These are phyloP conservation scores for Globisporangium rhizosaccharum DNA, from an alignment of 352 stramenopile genomes.

Conservation along the genomic window DNA sequence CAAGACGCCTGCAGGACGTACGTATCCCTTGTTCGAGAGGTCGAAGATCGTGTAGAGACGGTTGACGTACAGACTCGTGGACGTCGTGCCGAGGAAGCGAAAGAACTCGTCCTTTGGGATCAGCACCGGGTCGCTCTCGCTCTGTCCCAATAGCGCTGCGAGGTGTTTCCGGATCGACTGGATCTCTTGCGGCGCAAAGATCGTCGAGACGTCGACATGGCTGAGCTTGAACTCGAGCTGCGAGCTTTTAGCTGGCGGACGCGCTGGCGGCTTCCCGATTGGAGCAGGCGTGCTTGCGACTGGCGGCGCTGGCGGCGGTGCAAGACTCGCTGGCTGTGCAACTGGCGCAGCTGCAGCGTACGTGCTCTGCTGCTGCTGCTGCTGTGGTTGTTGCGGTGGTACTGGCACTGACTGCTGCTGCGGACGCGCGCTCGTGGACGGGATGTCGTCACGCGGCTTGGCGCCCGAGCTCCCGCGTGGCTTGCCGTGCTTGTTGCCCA, in stretches of 20 bases:
- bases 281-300: slow-evolving; percentile 10
- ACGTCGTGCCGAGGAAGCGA: slow-evolving; percentile 66
- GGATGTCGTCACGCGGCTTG: slow-evolving; percentile 14
- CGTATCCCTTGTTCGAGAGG: slow-evolving; percentile 67
- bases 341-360: neutral
- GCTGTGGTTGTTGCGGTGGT: slow-evolving; percentile 4
- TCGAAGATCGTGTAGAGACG: slow-evolving; percentile 86
- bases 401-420: slow-evolving; percentile 10
- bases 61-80: slow-evolving; percentile 77
- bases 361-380: slow-evolving; percentile 7
- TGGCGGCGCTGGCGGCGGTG: slow-evolving; percentile 4
- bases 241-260: slow-evolving; percentile 22
- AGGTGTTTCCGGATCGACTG: slow-evolving; percentile 74
- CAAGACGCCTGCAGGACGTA: slow-evolving; percentile 15
- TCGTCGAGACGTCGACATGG: slow-evolving; percentile 61
- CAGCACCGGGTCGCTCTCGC: slow-evolving; percentile 60
- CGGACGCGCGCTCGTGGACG: slow-evolving; percentile 10
- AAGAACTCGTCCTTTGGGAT: slow-evolving; percentile 87
- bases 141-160: slow-evolving; percentile 54
- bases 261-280: slow-evolving; percentile 13
- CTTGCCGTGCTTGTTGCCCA: slow-evolving; percentile 86
- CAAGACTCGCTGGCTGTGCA: slow-evolving; percentile 10
- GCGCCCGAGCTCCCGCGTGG: slow-evolving; percentile 23
- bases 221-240: slow-evolving; percentile 65
- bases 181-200: slow-evolving; percentile 78